Evolutionary conservation across 768 basidiomycete genomes (phyloP).

Genomic region (Serendipita sp.): DNA sequence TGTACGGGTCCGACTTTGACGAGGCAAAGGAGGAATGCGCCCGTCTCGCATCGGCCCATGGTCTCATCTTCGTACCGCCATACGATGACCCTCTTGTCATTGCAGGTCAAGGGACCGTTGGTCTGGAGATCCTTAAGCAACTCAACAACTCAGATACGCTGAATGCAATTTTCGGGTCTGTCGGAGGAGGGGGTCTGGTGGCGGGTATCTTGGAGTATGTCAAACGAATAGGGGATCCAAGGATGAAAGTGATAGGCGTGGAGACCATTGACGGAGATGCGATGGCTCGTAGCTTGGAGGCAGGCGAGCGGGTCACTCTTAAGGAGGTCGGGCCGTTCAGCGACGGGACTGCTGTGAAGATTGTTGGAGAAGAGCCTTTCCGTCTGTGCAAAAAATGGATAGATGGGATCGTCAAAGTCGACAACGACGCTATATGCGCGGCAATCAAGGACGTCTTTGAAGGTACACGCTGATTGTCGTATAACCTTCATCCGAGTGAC

Average conservation of each 20-base stretch:
- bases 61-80: constrained; percentile 83
- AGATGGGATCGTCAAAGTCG: constrained; percentile 68
- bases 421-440: constrained; percentile 95
- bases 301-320: constrained; percentile 69
- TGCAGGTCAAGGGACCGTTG: constrained; percentile 92
- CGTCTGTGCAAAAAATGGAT: constrained; percentile 75
- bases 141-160: constrained; percentile 50
- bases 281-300: constrained; percentile 67
- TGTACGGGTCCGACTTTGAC: constrained; percentile 87
- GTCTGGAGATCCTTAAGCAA: constrained; percentile 90
- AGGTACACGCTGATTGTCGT: constrained; percentile 32
- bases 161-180: constrained; percentile 75
- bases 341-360: constrained; percentile 92
- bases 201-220: constrained; percentile 87
- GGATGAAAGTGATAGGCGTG: constrained; percentile 70
- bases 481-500: too few relatives aligned
- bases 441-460: constrained; percentile 99
- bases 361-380: constrained; percentile 91
- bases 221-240: constrained; percentile 78
- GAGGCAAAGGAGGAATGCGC: constrained; percentile 92
- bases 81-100: constrained; percentile 96
- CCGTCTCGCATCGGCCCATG: constrained; percentile 57
- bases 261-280: constrained; percentile 94
- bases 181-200: constrained; percentile 88
- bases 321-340: constrained; percentile 90